A percentile compares a stretch with the other conserved stretches of the same genome.
These are phyloP conservation scores for Canna indica DNA, from an alignment of 176 grass and related monocot genomes.

Conservation along the genomic window DNA sequence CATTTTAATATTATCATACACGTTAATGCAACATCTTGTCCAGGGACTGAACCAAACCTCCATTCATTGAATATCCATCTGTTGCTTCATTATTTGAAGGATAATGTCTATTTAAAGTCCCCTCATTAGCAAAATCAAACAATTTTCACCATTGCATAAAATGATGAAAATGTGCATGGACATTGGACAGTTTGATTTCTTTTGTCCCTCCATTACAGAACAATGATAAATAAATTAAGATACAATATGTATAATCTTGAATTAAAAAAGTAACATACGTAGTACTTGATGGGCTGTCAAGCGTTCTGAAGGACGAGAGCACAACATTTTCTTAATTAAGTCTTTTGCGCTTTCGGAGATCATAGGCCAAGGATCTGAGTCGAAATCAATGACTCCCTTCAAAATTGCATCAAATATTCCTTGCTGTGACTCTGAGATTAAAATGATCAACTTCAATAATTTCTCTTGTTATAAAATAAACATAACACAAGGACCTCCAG, in stretches of 20 bases:
- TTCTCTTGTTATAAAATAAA: not conserved
- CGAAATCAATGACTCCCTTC: slow-evolving; percentile 81
- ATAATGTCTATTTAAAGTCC: too few relatives aligned
- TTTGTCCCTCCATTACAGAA: not conserved
- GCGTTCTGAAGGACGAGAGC: slow-evolving; percentile 47
- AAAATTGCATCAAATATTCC: slow-evolving; percentile 98
- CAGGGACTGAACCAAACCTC: not conserved
- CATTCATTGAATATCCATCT: too few relatives aligned
- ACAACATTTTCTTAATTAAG: slow-evolving; percentile 79
- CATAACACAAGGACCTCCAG: not conserved
- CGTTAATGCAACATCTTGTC: not conserved
- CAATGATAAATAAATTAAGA: not conserved
- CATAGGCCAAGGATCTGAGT: slow-evolving; percentile 83
- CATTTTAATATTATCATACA: not conserved
- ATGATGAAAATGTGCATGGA: not conserved
- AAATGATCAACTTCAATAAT: slow-evolving; percentile 13
- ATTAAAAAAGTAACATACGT: slow-evolving; percentile 48
- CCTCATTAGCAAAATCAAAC: not conserved
- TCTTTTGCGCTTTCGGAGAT: slow-evolving; percentile 92
- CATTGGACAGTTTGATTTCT: not conserved
- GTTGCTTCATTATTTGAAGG: too few relatives aligned
- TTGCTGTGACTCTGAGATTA: slow-evolving; percentile 77
- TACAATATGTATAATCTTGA: not conserved
- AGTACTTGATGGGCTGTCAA: slow-evolving; percentile 83
- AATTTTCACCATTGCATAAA: not conserved